Evolutionary conservation across 2,329 filamentous ascomycete genomes (phyloP), one percentile per base, ranked within the genome.

Genomic region (Pestalotiopsis sp.): DNA sequence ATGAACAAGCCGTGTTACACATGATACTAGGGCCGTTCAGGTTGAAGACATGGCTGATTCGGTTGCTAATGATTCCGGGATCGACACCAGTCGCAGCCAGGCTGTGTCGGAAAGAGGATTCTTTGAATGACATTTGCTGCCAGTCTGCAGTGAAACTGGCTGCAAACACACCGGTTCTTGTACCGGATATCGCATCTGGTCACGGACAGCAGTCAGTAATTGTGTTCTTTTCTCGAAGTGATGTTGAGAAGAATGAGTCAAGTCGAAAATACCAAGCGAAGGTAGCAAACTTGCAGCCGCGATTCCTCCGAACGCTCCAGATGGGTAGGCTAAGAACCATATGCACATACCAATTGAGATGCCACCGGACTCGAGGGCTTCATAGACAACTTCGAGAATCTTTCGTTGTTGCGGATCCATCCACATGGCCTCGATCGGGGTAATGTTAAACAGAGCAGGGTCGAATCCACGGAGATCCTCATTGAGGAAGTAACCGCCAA

Each of bases 321-420:
- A 25, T 3, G 25, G 25, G 25, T 25, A 25, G 3, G 25, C 3
- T 4, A 25, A 25, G 4, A 25, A 3, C 4, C 25, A 4, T 25
- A 25, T 3, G 4, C 4, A 25, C 25, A 4, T 25, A 25, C 25
- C 25, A 25, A 25, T 25, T 25, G 25, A 25, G 25, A 80, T 65
- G 5, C 81, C 80, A 7, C 75, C 77, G 1, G 72, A 71, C 63
- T 81, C 80, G 4, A 87, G 72, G 0, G 81, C 78, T 65, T 83
- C 81, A 58, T 79, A 82, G 13, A 77, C 75, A 0, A 79, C 77
- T 68, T 83, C 80, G 2, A 82, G 73, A 4, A 80, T 68, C 67
- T 78, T 76, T 1, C 81, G 74, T 67, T 82, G 80, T 25, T 25
- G 25, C 25, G 25, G 25, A 25, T 25, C 25, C 25, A 25, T 25